Percentiles rank a stretch among this genome's conserved stretches.
phyloP scores from a whole-genome alignment of 768 basidiomycete species.

The Agrocybe chaxingu region DNA sequence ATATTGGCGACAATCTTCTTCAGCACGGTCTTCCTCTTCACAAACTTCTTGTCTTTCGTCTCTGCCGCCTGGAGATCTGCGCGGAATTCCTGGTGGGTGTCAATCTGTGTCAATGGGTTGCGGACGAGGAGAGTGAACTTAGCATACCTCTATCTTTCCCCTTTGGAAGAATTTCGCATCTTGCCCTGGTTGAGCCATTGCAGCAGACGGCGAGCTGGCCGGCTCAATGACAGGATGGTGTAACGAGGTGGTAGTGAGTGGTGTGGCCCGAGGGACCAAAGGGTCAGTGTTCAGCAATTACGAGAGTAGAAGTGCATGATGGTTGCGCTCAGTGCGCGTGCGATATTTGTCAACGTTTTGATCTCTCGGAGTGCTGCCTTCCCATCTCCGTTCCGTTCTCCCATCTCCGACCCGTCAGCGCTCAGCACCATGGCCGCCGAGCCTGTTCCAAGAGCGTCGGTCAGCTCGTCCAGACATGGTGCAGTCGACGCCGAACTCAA shows the following conservation, averaged over 20 bases:
- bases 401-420: background rate
- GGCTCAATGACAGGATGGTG: too few species aligned
- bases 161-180: slow-evolving; percentile 92
- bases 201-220: background rate
- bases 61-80: slow-evolving; percentile 89
- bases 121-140: background rate
- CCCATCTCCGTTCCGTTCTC: background rate
- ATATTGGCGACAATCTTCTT: slow-evolving; percentile 99
- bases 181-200: slow-evolving; percentile 63
- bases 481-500: slow-evolving; percentile 58
- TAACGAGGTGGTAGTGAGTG: background rate
- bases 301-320: too few species aligned
- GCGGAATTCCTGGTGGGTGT: slow-evolving; percentile 68
- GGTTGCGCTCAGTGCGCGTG: too few species aligned
- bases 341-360: background rate
- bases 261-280: background rate
- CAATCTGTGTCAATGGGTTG: too few species aligned
- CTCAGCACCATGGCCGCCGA: slow-evolving; percentile 8
- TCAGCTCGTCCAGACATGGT: slow-evolving; percentile 29
- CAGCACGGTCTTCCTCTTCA: slow-evolving; percentile 88
- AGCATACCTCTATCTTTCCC: slow-evolving; percentile 84
- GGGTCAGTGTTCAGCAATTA: too few species aligned
- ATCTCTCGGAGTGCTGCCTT: background rate
- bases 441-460: slow-evolving; percentile 18
- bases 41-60: slow-evolving; percentile 94